Evolutionary conservation across 768 basidiomycete genomes (phyloP), one percentile per base, ranked within the genome.

Genomic region (Lactifluus pinguis): DNA sequence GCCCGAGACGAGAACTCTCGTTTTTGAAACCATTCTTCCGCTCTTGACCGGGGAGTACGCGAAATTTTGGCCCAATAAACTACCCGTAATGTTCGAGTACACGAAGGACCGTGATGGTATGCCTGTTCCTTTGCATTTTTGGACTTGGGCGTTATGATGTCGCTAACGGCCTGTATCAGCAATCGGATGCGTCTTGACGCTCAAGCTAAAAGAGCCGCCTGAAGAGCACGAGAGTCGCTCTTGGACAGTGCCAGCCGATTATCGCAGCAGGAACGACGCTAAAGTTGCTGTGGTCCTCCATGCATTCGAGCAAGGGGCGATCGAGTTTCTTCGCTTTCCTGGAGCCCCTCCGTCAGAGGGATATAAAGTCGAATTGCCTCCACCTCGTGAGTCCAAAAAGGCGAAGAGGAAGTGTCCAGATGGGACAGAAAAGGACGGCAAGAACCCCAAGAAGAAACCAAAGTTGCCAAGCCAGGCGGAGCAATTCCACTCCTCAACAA

Each of bases 261-360:
- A 85, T 68, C 75, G 79, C 45, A 79, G 73, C 32, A 84, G 83
- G 65, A 73, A 74, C 15, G 86, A 89, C 62, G 86, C 86, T 6
- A 85, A 80, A 68, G 72, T 76, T 15, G 85, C 82, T 14, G 85
- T 80, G 11, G 72, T 78, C 1, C 76, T 75, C 56, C 70, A 71
- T 3, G 87, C 85, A 3, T 80, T 77, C 15, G 73, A 82, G 62
- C 70, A 78, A 62, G 85, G 87, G 10, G 73, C 76, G 17, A 68
- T 87, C 45, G 84, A 87, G 61, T 77, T 84, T 49, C 68, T 87
- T 25, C 79, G 80, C n/a, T 83, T 81, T 66, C 75, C 70, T 29
- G 83, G 83, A 29, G 64, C 68, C 42, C 68, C 71, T 0, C 69
- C 74, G 11, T 79, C 81, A 1, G 66, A 72, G 29, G 77, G 72